Conservation (phyloP, 345 rosid species). For the Pistacia vera region DNA sequence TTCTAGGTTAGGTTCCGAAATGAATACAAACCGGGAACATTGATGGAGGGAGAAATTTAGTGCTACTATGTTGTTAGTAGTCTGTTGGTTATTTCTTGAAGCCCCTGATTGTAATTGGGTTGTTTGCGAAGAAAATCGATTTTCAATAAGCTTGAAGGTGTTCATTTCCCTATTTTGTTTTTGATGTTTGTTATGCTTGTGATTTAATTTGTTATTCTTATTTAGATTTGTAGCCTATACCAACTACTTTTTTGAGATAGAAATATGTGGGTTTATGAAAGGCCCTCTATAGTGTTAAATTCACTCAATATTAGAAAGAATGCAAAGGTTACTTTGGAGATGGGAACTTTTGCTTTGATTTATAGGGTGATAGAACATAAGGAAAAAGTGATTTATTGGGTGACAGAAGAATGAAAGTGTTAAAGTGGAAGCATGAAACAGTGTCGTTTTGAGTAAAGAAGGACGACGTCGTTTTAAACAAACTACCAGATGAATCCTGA, state of each 20-base stretch:
- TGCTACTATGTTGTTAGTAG: slow-evolving; percentile 69
- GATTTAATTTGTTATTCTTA: not conserved
- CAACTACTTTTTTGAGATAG: not conserved
- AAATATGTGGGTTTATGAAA: not conserved
- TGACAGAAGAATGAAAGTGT: no score
- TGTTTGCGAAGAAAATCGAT: slow-evolving; percentile 78
- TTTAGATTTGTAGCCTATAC: not conserved
- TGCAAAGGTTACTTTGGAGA: not conserved
- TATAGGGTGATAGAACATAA: not conserved
- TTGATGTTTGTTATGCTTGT: not conserved
- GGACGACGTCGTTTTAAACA: no score
- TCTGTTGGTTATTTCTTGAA: slow-evolving; percentile 86
- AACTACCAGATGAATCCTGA: no score
- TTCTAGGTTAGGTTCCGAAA: no score
- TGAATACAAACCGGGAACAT: no score
- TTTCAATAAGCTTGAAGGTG: slow-evolving; percentile 77
- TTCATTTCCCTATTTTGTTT: not conserved
- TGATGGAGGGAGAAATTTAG: slow-evolving; percentile 66
- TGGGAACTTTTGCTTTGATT: not conserved
- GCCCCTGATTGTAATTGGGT: slow-evolving; percentile 75
- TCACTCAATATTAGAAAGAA: not conserved
- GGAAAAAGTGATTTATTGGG: not conserved
- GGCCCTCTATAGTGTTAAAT: not conserved
- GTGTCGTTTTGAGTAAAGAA: no score
- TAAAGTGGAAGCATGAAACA: no score